Evolutionary conservation across 352 stramenopile genomes (phyloP).

Genomic region (Blastocystis sp.): DNA sequence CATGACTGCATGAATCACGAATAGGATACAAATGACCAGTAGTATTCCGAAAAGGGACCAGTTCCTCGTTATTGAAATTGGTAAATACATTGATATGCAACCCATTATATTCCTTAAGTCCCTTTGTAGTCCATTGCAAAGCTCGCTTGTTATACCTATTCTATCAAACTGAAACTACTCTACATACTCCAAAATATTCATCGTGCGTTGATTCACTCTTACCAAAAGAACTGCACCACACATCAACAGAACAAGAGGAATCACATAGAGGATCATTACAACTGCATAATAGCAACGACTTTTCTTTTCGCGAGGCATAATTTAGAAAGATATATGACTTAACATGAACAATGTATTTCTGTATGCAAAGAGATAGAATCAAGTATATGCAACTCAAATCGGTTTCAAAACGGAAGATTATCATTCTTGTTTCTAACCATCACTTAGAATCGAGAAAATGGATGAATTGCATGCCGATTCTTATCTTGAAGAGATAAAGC

Average conservation of each 20-base stretch:
- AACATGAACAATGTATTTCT: not conserved
- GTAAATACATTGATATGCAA: not conserved
- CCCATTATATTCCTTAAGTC: not conserved
- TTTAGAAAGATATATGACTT: not conserved
- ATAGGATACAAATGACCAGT: slow-evolving; percentile 38
- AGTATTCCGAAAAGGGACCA: not conserved
- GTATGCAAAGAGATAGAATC: not conserved
- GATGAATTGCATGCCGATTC: not conserved
- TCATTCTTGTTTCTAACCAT: not conserved
- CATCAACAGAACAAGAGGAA: not conserved
- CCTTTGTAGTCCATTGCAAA: not conserved
- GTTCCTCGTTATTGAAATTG: not conserved
- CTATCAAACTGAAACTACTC: not conserved
- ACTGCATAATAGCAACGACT: slow-evolving; percentile 35
- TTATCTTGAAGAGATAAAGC: slow-evolving; percentile 12
- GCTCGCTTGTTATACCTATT: slow-evolving; percentile 37
- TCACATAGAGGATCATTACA: not conserved
- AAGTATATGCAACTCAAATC: not conserved
- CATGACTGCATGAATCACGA: slow-evolving; percentile 38
- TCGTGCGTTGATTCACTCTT: not conserved
- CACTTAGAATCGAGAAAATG: not conserved
- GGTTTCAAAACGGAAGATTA: not conserved
- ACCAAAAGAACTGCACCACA: not conserved
- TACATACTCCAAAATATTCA: slow-evolving; percentile 2
- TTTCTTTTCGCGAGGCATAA: not conserved